Conservation (phyloP, 352 stramenopile species). For the Vaucheria bursata region DNA sequence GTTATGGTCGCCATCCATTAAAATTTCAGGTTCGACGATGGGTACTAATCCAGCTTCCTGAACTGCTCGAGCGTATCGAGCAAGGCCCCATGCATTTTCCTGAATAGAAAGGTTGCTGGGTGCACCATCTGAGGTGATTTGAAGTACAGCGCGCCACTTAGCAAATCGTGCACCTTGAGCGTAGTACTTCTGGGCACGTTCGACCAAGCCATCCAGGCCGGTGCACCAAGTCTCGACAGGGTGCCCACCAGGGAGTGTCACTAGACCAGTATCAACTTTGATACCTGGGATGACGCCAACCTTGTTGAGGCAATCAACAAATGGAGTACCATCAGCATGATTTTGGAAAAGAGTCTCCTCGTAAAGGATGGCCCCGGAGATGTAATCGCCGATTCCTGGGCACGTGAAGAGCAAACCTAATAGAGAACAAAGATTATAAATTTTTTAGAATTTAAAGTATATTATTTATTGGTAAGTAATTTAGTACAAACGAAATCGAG, state of each 20-base stretch:
- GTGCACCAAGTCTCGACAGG: slow-evolving; percentile 60
- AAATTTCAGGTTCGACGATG: slow-evolving; percentile 65
- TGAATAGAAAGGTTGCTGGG: slow-evolving; percentile 49
- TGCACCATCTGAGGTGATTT: slow-evolving; percentile 51
- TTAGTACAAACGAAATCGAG: background rate
- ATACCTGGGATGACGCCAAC: slow-evolving; percentile 62
- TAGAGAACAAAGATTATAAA: background rate
- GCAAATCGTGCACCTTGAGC: slow-evolving; percentile 58
- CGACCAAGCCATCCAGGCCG: slow-evolving; percentile 58
- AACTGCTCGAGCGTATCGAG: slow-evolving; percentile 58
- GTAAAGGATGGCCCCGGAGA: slow-evolving; percentile 61
- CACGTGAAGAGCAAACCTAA: slow-evolving; percentile 53
- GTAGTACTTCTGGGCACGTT: slow-evolving; percentile 61
- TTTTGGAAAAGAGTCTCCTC: slow-evolving; percentile 63
- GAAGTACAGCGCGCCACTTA: slow-evolving; percentile 64
- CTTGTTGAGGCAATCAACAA: slow-evolving; percentile 56
- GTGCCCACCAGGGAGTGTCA: slow-evolving; percentile 54
- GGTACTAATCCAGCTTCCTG: slow-evolving; percentile 63
- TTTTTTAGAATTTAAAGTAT: background rate
- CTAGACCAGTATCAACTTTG: slow-evolving; percentile 65
- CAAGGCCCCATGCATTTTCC: slow-evolving; percentile 50
- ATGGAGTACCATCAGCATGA: slow-evolving; percentile 54
- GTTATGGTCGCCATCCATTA: slow-evolving; percentile 60
- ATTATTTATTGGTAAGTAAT: background rate
- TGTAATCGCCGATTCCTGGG: slow-evolving; percentile 55